Conservation (phyloP, 306 rosid species). For the Lagenaria siceraria region DNA sequence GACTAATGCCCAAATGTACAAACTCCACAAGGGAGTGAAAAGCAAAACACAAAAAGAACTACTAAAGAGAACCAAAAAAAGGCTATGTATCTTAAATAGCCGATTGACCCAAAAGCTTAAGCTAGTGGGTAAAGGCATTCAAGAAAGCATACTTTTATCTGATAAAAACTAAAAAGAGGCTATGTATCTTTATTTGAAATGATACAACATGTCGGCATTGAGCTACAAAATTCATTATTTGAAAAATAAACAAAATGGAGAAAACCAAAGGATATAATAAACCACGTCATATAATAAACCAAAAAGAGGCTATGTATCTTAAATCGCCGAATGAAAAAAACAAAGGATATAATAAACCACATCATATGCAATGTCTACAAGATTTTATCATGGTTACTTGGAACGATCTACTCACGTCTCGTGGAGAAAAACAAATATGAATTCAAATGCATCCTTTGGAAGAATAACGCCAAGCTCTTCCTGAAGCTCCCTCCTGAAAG, state of each 20-base stretch:
- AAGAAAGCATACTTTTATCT: no score
- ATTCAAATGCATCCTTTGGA: conserved; percentile 83
- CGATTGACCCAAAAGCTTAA: no score
- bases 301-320: no score
- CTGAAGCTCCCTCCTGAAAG: conserved; percentile 81
- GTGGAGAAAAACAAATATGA: conserved; percentile 54
- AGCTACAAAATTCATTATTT: neutral
- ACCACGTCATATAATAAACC: neutral
- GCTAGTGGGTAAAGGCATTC: no score
- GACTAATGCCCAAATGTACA: no score
- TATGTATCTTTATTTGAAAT: no score
- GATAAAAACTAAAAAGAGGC: no score
- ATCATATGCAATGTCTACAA: neutral
- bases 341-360: neutral
- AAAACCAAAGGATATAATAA: neutral
- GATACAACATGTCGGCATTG: neutral
- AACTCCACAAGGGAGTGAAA: no score
- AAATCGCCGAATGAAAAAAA: no score
- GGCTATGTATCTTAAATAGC: no score
- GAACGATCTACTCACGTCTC: conserved; percentile 50
- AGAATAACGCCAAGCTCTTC: conserved; percentile 89
- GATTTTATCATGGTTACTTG: neutral
- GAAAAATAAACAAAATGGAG: neutral
- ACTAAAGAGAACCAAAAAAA: no score
- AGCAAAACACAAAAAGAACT: no score